phyloP scores from a whole-genome alignment of 2,329 filamentous ascomycete genomes.

The Cordyceps tenuipes region DNA sequence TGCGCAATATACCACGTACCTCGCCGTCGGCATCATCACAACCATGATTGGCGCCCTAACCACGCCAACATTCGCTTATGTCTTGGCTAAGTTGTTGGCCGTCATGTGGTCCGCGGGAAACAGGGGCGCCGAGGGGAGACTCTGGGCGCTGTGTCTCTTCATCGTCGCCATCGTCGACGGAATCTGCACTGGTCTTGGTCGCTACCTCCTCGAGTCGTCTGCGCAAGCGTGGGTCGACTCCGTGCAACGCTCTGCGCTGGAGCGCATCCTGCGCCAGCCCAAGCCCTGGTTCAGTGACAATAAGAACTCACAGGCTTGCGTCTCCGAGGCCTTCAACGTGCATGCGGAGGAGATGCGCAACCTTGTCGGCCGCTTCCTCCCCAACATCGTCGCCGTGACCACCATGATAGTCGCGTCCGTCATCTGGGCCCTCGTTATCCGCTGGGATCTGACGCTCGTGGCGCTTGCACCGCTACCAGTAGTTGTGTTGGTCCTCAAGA shows the following conservation, averaged over 20 bases:
- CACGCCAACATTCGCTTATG: conserved; percentile 67
- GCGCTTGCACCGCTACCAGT: conserved; percentile 60
- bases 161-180: conserved; percentile 61
- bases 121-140: conserved; percentile 42
- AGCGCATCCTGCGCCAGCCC: conserved; percentile 65
- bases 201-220: conserved; percentile 62
- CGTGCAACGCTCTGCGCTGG: conserved; percentile 60
- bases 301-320: conserved; percentile 51
- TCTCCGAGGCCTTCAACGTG: conserved; percentile 67
- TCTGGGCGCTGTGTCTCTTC: conserved; percentile 64
- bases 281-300: conserved; percentile 63
- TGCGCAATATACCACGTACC: conserved; percentile 46
- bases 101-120: conserved; percentile 54
- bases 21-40: conserved; percentile 50
- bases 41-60: conserved; percentile 52
- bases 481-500: conserved; percentile 56
- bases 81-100: conserved; percentile 63
- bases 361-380: conserved; percentile 68
- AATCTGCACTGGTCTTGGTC: conserved; percentile 53
- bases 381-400: conserved; percentile 56
- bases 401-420: conserved; percentile 63
- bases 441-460: conserved; percentile 76
- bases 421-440: conserved; percentile 63
- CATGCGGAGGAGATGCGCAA: conserved; percentile 84
- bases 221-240: conserved; percentile 71